Base-by-base conservation (phyloP, 257 asterid species). In the Solanum chiquidenum region DNA sequence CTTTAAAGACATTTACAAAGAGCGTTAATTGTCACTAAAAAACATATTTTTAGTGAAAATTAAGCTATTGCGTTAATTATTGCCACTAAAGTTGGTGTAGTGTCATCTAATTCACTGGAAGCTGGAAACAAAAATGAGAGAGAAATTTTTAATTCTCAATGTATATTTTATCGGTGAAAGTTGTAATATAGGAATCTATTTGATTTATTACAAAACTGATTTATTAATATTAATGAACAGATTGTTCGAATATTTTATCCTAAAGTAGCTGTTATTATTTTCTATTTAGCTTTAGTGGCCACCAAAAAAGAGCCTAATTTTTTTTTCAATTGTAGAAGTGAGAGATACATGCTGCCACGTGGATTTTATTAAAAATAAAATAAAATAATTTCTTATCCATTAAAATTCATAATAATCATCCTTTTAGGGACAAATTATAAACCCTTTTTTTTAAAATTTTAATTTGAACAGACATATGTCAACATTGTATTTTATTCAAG, bases 31-130 rank as follows among this genome's bases (percentile, higher is more conserved):
- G 0, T 0, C 1, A 3, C n/a, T 20, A 49, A 49, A 46, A 52
- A 6, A 52, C 2, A 20, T 1, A 52, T 52, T 16, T 55, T 0
- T 55, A 6, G 0, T 0, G 64, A 0, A 13, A 14, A 49, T 49
- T 52, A 52, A 52, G 23, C 3, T 20, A 55, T 55, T 1, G 11
- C 25, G 5, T 55, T 20, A 8, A 20, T 20, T 55, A 55, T 55
- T 55, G 64, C 5, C 11, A 7, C 64, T 18, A 55, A 0, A 55
- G n/a, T 55, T 55, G 64, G 64, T 55, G 64, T 55, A 55, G 25
- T 55, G 64, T 7, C 25, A 55, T 55, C 58, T 49, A 49, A 49
- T 49, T 49, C 58, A 49, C 58, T 49, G 58, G 0, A 49, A 14
- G 21, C 58, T 55, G 64, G 64, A 55, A 55, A 55, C 64, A 55